phyloP scores from a whole-genome alignment of 805 yeast species.

The Debaryomyces tyrocola region DNA sequence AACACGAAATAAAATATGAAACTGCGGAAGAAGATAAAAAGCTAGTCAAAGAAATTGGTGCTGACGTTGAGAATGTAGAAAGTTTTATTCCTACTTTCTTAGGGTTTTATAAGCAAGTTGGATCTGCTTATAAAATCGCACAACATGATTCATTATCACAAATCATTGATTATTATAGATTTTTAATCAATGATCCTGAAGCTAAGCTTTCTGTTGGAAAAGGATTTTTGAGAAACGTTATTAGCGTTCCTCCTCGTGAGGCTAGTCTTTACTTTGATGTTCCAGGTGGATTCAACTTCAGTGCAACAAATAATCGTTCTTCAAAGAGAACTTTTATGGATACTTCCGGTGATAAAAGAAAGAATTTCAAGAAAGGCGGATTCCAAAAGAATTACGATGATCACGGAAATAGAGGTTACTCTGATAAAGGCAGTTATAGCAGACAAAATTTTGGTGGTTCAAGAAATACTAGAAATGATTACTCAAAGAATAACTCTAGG shows the following conservation, averaged over 20 bases:
- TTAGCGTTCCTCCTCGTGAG: slow-evolving; percentile 26
- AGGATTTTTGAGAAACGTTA: slow-evolving; percentile 18
- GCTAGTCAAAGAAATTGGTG: slow-evolving; percentile 11
- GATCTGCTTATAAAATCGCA: slow-evolving; percentile 18
- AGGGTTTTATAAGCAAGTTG: slow-evolving; percentile 28
- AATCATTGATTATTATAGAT: slow-evolving; percentile 23
- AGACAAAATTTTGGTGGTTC: too few species aligned
- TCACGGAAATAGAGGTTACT: slow-evolving; percentile 2
- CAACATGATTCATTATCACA: slow-evolving; percentile 30
- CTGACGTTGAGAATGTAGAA: slow-evolving; percentile 20
- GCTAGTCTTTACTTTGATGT: slow-evolving; percentile 20
- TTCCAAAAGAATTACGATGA: slow-evolving; percentile 5
- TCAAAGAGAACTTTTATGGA: slow-evolving; percentile 8
- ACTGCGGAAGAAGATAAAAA: slow-evolving; percentile 34
- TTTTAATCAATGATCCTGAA: slow-evolving; percentile 16
- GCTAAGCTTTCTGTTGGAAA: slow-evolving; percentile 17
- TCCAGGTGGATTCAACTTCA: slow-evolving; percentile 24
- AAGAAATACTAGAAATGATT: too few species aligned
- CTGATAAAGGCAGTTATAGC: too few species aligned
- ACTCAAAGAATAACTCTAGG: not conserved
- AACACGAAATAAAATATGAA: slow-evolving; percentile 41
- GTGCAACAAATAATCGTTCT: slow-evolving; percentile 7
- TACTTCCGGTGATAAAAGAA: slow-evolving; percentile 5
- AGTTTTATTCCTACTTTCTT: slow-evolving; percentile 25
- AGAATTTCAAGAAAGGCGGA: slow-evolving; percentile 11